Conservation (phyloP, 768 basidiomycete genomes). For the Rhodocollybia butyracea region DNA sequence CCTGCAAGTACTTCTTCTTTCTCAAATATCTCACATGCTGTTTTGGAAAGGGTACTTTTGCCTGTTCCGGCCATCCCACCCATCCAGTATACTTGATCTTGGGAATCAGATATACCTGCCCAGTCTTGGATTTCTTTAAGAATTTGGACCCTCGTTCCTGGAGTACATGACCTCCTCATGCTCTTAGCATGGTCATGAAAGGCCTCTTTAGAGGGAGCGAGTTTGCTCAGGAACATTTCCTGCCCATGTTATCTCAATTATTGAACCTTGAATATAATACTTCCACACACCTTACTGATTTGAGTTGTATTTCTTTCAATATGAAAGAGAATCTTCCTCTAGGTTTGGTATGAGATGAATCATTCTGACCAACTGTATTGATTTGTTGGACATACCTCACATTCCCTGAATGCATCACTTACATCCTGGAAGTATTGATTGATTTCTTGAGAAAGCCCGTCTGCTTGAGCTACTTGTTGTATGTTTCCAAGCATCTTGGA, state of each 20-base stretch:
- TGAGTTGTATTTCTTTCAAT: not conserved
- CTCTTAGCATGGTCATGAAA: no score
- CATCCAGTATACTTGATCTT: not conserved
- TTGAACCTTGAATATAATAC: not conserved
- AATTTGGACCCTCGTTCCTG: not conserved
- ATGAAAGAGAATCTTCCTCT: not conserved
- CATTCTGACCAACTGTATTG: not conserved
- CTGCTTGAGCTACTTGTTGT: not conserved
- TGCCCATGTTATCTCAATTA: not conserved
- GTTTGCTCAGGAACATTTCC: not conserved
- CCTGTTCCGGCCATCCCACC: no score
- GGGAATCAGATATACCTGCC: not conserved
- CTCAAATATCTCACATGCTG: not conserved
- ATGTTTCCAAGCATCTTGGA: not conserved
- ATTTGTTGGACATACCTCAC: not conserved
- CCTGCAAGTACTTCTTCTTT: not conserved
- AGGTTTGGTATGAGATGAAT: not conserved
- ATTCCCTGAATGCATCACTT: not conserved
- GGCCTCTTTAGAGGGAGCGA: not conserved
- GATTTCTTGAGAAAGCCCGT: not conserved
- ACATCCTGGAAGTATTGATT: not conserved
- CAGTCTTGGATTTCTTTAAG: not conserved
- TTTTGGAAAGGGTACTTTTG: not conserved
- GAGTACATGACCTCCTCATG: not conserved
- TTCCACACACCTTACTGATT: not conserved